Conservation (phyloP, 2,329 filamentous ascomycete species). For the Colletotrichum higginsianum region DNA sequence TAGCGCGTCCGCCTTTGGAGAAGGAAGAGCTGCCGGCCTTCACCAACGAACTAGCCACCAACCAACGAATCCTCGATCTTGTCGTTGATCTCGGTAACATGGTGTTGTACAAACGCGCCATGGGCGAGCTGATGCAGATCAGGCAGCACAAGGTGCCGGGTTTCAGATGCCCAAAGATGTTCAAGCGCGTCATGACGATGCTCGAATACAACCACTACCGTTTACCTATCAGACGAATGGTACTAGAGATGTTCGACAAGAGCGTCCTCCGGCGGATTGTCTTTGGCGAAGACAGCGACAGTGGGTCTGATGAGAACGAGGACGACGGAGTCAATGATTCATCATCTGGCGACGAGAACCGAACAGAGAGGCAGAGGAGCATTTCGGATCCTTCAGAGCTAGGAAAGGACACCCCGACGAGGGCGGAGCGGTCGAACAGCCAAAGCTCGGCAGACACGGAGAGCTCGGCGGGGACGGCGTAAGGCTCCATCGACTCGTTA, state of each 20-base stretch:
- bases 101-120: conserved; percentile 89
- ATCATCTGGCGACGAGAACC: conserved; percentile 61
- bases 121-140: conserved; percentile 84
- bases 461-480: conserved; percentile 28
- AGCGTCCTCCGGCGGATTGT: conserved; percentile 88
- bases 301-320: conserved; percentile 72
- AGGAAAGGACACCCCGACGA: conserved; percentile 21
- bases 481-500: conserved; percentile 1
- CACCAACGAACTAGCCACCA: conserved; percentile 75
- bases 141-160: conserved; percentile 81
- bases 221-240: conserved; percentile 87
- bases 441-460: conserved; percentile 31
- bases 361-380: conserved; percentile 72
- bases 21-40: conserved; percentile 59
- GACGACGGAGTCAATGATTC: conserved; percentile 66
- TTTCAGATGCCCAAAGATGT: conserved; percentile 84
- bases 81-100: conserved; percentile 93
- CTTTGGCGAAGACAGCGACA: conserved; percentile 78
- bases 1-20: conserved; percentile 60
- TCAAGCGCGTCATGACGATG: conserved; percentile 87
- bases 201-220: conserved; percentile 93
- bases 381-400: conserved; percentile 55
- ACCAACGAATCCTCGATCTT: conserved; percentile 85
- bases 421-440: conserved; percentile 29
- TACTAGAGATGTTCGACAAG: conserved; percentile 95